Evolutionary conservation across 225 moss, liverwort and hornwort species (phyloP), one percentile per base, ranked within the genome.

Genomic region (Straminergon stramineum): DNA sequence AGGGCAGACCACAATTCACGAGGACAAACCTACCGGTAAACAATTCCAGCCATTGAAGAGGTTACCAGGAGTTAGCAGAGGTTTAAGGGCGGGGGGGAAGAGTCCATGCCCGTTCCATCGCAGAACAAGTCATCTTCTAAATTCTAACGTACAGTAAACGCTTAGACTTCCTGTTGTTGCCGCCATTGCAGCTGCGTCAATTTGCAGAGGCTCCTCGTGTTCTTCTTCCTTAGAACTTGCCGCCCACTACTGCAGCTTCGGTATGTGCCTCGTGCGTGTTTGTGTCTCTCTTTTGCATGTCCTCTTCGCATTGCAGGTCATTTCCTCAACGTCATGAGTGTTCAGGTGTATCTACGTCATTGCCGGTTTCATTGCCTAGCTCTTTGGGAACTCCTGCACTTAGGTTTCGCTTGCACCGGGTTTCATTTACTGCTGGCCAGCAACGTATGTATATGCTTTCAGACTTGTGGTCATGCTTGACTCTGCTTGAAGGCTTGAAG

Each of bases 101-200:
- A 56, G 69, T 80, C 34, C 83, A 90, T 22, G 70, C 34, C 87
- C 53, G 69, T 90, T 90, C 90, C 64, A 18, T 2, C 1, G 4
- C 17, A 73, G 71, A 85, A 84, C 79, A 45, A 64, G 90, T 88
- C 90, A 65, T 88, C 90, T 35, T 84, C 90, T 84, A 71, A n/a
- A 37, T 20, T 57, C 37, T 66, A 35, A 82, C 65, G 82, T 75
- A 75, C 85, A 85, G 89, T n/a, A 73, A 30, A 82, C 86, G 86
- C 22, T 70, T 17, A 79, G 74, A 75, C 68, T 41, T 64, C 17
- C 35, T 69, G 45, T 11, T 65, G 75, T 61, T 82, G 87, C 89
- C 78, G 66, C 63, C 87, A 69, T 71, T 57, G 82, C 89, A 66
- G 88, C 85, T 9, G 30, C 68, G 28, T 30, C 39, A 55, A n/a